Conservation (phyloP, 2,329 filamentous ascomycete species). For the Cercospora sp. region DNA sequence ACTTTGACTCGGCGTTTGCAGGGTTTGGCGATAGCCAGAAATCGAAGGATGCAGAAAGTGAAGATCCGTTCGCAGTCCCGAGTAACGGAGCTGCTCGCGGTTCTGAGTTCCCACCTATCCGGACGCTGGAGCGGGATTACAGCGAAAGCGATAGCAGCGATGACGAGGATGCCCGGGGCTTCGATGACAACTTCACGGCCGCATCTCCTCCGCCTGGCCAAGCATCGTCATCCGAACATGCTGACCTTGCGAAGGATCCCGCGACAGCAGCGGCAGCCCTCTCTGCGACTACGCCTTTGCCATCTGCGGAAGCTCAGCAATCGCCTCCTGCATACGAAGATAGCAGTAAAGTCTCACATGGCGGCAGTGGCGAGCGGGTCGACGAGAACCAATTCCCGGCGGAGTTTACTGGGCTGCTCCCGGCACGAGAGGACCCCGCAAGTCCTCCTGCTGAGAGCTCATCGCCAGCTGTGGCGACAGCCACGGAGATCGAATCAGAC, state of each 20-base stretch:
- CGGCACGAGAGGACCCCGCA: constrained; percentile 56
- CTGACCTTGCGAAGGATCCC: not conserved
- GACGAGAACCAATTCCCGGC: constrained; percentile 48
- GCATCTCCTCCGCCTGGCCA: constrained; percentile 46
- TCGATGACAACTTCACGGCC: constrained; percentile 89
- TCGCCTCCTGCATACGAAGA: constrained; percentile 61
- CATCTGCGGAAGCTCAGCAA: constrained; percentile 55
- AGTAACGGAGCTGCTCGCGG: constrained; percentile 34
- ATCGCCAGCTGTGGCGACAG: constrained; percentile 14
- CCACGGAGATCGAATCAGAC: constrained; percentile 19
- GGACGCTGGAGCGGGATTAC: constrained; percentile 80
- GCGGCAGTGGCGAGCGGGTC: constrained; percentile 35
- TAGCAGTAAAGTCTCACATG: constrained; percentile 38
- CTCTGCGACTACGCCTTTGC: constrained; percentile 42
- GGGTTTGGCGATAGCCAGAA: constrained; percentile 58
- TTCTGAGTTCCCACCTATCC: constrained; percentile 85
- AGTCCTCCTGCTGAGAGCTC: constrained; percentile 16
- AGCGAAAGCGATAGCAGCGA: constrained; percentile 69
- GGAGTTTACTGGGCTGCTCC: constrained; percentile 58
- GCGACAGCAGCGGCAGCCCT: constrained; percentile 10
- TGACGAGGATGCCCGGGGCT: constrained; percentile 64
- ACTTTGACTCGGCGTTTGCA: constrained; percentile 83
- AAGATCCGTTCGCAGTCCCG: constrained; percentile 45
- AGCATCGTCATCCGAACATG: constrained; percentile 5
- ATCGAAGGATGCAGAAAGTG: constrained; percentile 27